Evolutionary conservation across 768 basidiomycete genomes (phyloP).

Genomic region (Strobilomyces echinocephalus): DNA sequence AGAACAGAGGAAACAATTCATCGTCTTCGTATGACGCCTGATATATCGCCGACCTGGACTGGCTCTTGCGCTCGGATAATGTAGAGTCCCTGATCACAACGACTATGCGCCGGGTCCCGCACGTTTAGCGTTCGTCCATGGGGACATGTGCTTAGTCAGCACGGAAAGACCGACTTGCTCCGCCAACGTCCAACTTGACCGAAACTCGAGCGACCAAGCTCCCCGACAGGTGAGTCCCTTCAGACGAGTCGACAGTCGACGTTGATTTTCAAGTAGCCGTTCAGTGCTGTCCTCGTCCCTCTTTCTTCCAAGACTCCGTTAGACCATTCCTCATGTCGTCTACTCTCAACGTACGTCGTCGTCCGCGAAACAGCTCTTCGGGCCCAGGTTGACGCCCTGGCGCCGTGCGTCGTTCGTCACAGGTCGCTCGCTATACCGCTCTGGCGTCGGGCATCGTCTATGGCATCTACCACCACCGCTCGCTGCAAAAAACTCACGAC

Average conservation of each 20-base stretch:
- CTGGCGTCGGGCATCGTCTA: constrained; percentile 83
- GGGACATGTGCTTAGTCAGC: constrained; percentile 32
- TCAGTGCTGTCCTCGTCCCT: constrained; percentile 13
- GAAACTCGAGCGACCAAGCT: constrained; percentile 9
- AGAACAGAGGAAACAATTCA: no score
- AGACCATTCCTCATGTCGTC: constrained; percentile 52
- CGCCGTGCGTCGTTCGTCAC: constrained; percentile 6
- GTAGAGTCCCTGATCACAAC: no score
- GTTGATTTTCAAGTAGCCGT: constrained; percentile 9
- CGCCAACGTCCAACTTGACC: constrained; percentile 17
- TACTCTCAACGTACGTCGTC: constrained; percentile 66
- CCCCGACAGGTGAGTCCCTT: not conserved
- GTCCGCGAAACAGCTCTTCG: not conserved
- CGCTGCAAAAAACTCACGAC: constrained; percentile 79
- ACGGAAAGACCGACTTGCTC: constrained; percentile 26
- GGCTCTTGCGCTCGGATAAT: no score
- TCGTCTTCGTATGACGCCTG: no score
- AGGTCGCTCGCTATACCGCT: constrained; percentile 95
- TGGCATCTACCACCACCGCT: constrained; percentile 88
- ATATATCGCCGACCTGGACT: no score
- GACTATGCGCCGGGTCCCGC: no score
- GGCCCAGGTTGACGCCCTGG: constrained; percentile 1
- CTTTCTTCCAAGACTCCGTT: constrained; percentile 7
- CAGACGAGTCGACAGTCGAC: not conserved
- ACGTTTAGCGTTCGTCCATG: no score